These are phyloP conservation scores for Calonectria montana DNA, from an alignment of 2,329 filamentous ascomycete species.

Conservation along the genomic window DNA sequence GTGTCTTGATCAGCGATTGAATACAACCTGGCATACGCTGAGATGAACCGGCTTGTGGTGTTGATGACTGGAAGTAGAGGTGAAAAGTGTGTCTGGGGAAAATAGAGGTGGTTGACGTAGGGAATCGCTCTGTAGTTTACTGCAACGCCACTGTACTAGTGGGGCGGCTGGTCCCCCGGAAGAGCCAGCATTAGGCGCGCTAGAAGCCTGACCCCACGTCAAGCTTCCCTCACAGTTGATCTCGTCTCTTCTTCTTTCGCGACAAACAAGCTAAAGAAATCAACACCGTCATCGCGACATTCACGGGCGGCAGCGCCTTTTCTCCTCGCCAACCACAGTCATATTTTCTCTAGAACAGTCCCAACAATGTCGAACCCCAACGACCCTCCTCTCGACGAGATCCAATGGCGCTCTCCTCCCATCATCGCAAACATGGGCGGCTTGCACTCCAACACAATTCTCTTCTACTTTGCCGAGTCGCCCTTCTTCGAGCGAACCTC, in stretches of 20 bases:
- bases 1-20: background rate
- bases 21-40: background rate
- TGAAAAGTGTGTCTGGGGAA: background rate
- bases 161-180: constrained; percentile 11
- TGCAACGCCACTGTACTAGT: constrained; percentile 17
- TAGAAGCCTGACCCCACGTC: constrained; percentile 34
- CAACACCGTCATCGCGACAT: background rate
- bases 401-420: constrained; percentile 70
- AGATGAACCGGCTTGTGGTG: background rate
- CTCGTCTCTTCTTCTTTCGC: constrained; percentile 3
- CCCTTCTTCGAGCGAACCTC: constrained; percentile 76
- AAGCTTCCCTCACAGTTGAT: constrained; percentile 21
- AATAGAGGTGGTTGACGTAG: background rate
- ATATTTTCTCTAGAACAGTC: background rate
- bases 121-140: background rate
- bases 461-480: constrained; percentile 76
- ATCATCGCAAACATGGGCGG: constrained; percentile 63
- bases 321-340: background rate
- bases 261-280: constrained; percentile 3
- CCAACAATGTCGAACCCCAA: constrained; percentile 56
- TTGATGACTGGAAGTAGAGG: background rate
- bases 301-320: background rate
- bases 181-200: constrained; percentile 10
- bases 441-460: constrained; percentile 73
- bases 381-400: constrained; percentile 72